Conservation (phyloP, 805 yeast genomes). For the Cyberlindnera veronae region DNA sequence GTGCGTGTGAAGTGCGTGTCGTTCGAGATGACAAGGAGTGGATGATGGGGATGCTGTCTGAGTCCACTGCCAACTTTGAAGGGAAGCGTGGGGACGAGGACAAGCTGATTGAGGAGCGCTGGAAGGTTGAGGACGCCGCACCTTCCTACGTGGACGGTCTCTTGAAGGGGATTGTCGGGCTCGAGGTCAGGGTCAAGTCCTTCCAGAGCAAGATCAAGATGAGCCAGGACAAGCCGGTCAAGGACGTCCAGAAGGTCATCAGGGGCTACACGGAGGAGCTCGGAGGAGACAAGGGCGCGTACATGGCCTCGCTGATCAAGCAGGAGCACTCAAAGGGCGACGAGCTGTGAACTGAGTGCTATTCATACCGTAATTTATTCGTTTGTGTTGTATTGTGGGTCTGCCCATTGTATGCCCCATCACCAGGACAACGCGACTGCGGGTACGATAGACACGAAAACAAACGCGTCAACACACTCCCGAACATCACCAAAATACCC, state of each 20-base stretch:
- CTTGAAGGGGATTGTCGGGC: conserved; percentile 52
- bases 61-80: conserved; percentile 48
- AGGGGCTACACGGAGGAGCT: conserved; percentile 42
- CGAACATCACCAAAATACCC: not conserved
- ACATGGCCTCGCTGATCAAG: conserved; percentile 12
- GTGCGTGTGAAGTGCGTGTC: conserved; percentile 46
- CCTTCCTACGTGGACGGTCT: conserved; percentile 38
- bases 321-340: conserved; percentile 11
- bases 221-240: conserved; percentile 44
- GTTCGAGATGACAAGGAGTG: conserved; percentile 44
- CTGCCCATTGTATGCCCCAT: not conserved
- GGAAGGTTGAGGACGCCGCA: conserved; percentile 61
- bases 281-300: conserved; percentile 25
- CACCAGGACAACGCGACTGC: not conserved
- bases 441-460: not conserved
- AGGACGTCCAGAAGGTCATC: conserved; percentile 50
- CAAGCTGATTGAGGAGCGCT: conserved; percentile 30
- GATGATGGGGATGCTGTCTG: conserved; percentile 41
- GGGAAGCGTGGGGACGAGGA: conserved; percentile 28
- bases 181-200: conserved; percentile 46
- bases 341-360: conserved; percentile 3
- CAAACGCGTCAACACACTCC: not conserved
- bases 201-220: conserved; percentile 55
- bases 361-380: too few species aligned
- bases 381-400: too few species aligned